Evolutionary conservation across 2,329 filamentous ascomycete genomes (phyloP).

Genomic region (Cryphonectria radicalis): DNA sequence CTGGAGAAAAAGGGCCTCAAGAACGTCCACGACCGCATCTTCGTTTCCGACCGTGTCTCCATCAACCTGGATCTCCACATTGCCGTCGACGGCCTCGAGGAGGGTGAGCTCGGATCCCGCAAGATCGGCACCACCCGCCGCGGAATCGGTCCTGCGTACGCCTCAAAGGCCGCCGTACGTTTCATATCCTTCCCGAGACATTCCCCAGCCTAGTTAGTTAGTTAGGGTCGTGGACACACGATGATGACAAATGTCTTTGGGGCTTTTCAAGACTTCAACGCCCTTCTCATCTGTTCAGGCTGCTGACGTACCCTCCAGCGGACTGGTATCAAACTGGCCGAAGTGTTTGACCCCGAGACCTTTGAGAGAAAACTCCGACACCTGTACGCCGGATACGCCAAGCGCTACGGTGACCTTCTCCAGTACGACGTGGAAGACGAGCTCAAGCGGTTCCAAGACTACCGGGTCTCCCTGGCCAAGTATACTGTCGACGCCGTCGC

Average conservation of each 20-base stretch:
- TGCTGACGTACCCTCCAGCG: slow-evolving; percentile 38
- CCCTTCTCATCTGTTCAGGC: too few relatives aligned
- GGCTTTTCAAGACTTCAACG: too few relatives aligned
- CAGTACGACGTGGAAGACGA: slow-evolving; percentile 72
- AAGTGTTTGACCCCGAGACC: slow-evolving; percentile 67
- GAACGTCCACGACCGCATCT: slow-evolving; percentile 60
- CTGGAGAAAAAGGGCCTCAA: slow-evolving; percentile 63
- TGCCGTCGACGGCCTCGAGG: slow-evolving; percentile 69
- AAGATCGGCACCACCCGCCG: slow-evolving; percentile 50
- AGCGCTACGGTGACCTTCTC: slow-evolving; percentile 69
- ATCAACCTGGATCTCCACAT: slow-evolving; percentile 67
- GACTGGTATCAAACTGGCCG: slow-evolving; percentile 67
- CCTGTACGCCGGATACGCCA: slow-evolving; percentile 66
- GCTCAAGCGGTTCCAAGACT: slow-evolving; percentile 63
- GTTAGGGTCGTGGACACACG: too few relatives aligned
- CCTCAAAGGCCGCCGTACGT: slow-evolving; percentile 34
- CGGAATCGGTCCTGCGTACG: slow-evolving; percentile 37
- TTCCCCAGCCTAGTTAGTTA: neutral
- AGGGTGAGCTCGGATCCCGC: slow-evolving; percentile 49
- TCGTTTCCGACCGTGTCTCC: slow-evolving; percentile 65
- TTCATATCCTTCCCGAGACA: slow-evolving; percentile 29
- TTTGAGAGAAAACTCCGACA: slow-evolving; percentile 70
- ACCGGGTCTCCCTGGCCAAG: slow-evolving; percentile 59
- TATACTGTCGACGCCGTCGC: slow-evolving; percentile 71
- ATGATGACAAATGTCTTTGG: too few relatives aligned